Conservation (phyloP, 352 stramenopile genomes). For the Globisporangium nagaii region DNA sequence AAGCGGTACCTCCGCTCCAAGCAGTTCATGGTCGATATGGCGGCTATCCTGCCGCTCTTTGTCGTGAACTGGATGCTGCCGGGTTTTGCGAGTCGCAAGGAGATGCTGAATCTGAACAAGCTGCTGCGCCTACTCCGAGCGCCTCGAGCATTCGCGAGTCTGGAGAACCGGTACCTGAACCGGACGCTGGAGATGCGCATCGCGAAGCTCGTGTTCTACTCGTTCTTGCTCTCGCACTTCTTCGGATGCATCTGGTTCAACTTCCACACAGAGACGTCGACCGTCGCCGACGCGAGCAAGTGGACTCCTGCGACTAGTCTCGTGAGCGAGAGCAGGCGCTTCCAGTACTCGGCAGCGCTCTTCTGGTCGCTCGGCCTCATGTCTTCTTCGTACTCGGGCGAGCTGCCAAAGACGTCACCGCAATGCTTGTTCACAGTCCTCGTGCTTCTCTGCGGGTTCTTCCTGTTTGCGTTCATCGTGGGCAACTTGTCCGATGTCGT, state of each 20-base stretch:
- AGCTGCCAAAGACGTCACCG: constrained; percentile 26
- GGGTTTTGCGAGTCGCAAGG: constrained; percentile 13
- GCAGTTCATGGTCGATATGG: constrained; percentile 22
- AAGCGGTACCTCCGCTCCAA: constrained; percentile 33
- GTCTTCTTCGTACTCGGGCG: constrained; percentile 38
- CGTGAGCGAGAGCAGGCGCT: neutral
- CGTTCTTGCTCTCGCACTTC: constrained; percentile 32
- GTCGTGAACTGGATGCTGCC: constrained; percentile 37
- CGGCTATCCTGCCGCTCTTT: constrained; percentile 41
- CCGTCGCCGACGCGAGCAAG: neutral
- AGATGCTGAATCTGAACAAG: constrained; percentile 53
- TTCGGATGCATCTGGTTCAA: constrained; percentile 62
- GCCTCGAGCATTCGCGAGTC: constrained; percentile 3
- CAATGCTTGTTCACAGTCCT: constrained; percentile 46
- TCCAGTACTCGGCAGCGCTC: constrained; percentile 35
- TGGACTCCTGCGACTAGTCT: constrained; percentile 6
- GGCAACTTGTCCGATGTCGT: constrained; percentile 58
- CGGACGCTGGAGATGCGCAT: constrained; percentile 35
- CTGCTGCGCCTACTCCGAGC: constrained; percentile 32
- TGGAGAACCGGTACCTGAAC: constrained; percentile 43
- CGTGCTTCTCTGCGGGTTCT: constrained; percentile 33
- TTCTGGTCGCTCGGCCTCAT: constrained; percentile 64
- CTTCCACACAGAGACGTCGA: constrained; percentile 27
- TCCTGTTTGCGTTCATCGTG: constrained; percentile 50
- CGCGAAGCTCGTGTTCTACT: constrained; percentile 46